Conservation (phyloP, 305 asterid species). For the Rubia balearica region DNA sequence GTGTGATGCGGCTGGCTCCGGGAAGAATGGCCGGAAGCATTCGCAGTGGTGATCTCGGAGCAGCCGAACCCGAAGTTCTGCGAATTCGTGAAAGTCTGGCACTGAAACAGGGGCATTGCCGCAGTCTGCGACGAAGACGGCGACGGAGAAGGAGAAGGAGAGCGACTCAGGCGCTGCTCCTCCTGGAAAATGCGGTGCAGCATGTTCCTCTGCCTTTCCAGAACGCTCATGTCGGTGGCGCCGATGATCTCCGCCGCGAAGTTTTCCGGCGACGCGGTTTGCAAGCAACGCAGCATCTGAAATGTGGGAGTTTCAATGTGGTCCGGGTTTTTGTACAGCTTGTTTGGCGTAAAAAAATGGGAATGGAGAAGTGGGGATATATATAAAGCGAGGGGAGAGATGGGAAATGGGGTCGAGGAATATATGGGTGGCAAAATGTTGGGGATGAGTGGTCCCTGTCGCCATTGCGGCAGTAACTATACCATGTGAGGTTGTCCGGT, state of each 20-base stretch:
- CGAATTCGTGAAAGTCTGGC: conserved; percentile 7
- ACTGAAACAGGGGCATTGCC: conserved; percentile 18
- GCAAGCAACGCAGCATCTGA: conserved; percentile 19
- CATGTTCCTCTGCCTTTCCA: conserved; percentile 37
- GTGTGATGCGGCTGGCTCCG: conserved; percentile 1
- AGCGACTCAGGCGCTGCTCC: conserved; percentile 7
- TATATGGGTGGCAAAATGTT: conserved; percentile 18
- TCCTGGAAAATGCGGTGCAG: conserved; percentile 34
- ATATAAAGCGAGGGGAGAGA: background rate
- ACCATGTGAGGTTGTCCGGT: conserved; percentile 28
- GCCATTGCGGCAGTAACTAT: conserved; percentile 16
- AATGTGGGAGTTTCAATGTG: background rate
- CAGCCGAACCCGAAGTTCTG: conserved; percentile 20
- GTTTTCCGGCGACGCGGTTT: conserved; percentile 17
- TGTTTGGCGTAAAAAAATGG: background rate
- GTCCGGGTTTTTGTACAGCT: background rate
- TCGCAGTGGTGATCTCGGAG: conserved; percentile 12
- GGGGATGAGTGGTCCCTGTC: conserved; percentile 16
- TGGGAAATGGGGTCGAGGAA: conserved; percentile 6
- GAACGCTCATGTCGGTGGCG: conserved; percentile 32
- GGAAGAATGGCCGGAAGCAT: conserved; percentile 22
- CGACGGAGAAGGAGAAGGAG: background rate
- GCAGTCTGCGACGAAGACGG: conserved; percentile 13
- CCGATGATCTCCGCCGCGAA: background rate
- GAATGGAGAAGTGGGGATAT: conserved; percentile 2